Base-by-base conservation (phyloP, 345 rosid genomes). In the Balakata baccata region DNA sequence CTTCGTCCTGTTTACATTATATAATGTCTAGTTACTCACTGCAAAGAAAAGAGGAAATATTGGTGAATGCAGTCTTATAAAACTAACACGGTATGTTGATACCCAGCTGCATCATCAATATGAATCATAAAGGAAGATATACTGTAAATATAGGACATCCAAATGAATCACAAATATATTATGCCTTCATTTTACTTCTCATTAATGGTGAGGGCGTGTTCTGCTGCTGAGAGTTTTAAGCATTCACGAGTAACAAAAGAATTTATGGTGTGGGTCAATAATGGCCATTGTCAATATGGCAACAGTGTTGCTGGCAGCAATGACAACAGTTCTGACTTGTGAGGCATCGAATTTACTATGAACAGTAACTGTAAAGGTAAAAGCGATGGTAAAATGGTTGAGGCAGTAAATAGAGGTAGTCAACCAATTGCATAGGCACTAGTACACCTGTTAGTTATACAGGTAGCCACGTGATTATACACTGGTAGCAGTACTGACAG, bases 1-100 rank as follows among this genome's bases (percentile, higher is more conserved):
- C 98, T 94, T 73, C 96, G 84, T 83, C 98, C 96, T 94, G 91
- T 79, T 70, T 57, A 77, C 29, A 73, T 45, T 14, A 64, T 46
- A 67, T 29, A 43, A 67, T 14, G 77, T 74, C 75, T 71, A 62
- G 17, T 58, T 67, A 71, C 71, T 39, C 14, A 64, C 71, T 20
- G 50, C 41, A 66, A 71, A 57, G 50, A 16, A 7, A 64, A 52
- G 22, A 14, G 14, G 11, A 71, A 54, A 37, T n/a, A 76, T 59
- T 56, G 50, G 49, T 38, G 29, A 50, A 66, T 38, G 34, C 47
- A 56, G 38, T 50, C 69, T 39, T 52, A 50, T 17, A 39, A 38
- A 14, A 38, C 4, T 25, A 50, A 23, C 0, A 29, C 43, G 65
- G 66, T 74, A 51, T 3, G 34, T 54, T 49, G 59, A 22, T 37